Conservation (phyloP, 2,329 filamentous ascomycete species). For the Stachybotrys chartarum region DNA sequence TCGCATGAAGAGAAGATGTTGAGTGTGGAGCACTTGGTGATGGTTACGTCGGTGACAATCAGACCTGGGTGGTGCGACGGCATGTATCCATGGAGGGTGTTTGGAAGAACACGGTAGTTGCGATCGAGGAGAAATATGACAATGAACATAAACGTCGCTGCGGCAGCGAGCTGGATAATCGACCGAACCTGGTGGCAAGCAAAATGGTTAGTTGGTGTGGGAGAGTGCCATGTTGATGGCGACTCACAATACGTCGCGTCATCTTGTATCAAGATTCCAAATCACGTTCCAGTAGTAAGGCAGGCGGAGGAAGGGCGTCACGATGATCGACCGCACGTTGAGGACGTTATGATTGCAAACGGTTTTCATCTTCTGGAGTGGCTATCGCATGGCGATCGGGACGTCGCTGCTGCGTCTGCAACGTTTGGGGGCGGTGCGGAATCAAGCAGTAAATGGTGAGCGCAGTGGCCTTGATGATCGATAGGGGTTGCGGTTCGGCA, state of each 20-base stretch:
- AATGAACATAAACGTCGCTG: slow-evolving; percentile 60
- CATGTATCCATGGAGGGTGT: slow-evolving; percentile 78
- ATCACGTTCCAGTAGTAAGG: not conserved
- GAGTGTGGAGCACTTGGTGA: slow-evolving; percentile 67
- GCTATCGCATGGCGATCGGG: slow-evolving; percentile 17
- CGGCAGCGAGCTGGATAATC: slow-evolving; percentile 64
- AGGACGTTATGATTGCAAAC: not conserved
- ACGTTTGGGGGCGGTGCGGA: not conserved
- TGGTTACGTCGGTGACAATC: slow-evolving; percentile 78
- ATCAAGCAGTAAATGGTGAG: too few species aligned
- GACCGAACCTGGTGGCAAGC: slow-evolving; percentile 47
- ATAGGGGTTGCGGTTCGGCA: too few species aligned
- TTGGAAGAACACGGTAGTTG: slow-evolving; percentile 79
- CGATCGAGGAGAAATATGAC: slow-evolving; percentile 79
- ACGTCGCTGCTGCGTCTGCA: not conserved
- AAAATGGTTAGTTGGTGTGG: slow-evolving; percentile 5
- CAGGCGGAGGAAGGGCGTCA: not conserved
- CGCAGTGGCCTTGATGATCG: too few species aligned
- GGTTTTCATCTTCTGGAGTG: slow-evolving; percentile 17
- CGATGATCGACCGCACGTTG: not conserved
- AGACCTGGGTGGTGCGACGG: slow-evolving; percentile 78
- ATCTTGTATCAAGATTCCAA: slow-evolving; percentile 14
- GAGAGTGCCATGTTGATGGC: not conserved
- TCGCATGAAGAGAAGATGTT: slow-evolving; percentile 72
- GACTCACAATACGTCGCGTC: slow-evolving; percentile 29